These are phyloP conservation scores for Dacryopinax spathularia DNA, from an alignment of 768 basidiomycete genomes.

Conservation along the genomic window DNA sequence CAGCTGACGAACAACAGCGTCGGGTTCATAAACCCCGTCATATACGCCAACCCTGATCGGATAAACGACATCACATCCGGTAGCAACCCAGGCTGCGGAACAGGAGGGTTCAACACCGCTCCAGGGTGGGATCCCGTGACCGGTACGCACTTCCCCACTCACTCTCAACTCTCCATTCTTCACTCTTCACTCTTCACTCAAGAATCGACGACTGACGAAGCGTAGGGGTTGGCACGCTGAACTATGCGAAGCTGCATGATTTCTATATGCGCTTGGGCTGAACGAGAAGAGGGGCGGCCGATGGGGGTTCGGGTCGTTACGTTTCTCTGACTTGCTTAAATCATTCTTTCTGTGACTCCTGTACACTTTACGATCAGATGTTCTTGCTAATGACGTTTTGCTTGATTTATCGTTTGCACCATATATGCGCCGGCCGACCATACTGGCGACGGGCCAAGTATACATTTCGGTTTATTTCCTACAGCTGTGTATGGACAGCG, in stretches of 20 bases:
- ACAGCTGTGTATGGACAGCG: no score
- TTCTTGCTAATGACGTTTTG: neutral
- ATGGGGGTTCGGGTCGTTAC: no score
- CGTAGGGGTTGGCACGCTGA: conserved; percentile 3
- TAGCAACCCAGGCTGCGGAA: conserved; percentile 9
- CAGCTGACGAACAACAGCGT: neutral
- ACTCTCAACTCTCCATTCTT: neutral
- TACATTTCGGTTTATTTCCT: no score
- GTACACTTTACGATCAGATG: no score
- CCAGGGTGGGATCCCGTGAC: conserved; percentile 6
- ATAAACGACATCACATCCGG: conserved; percentile 6
- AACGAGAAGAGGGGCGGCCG: no score
- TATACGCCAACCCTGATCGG: neutral
- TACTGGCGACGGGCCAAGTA: no score
- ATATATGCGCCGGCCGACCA: no score
- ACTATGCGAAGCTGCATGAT: neutral
- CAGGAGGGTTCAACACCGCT: conserved; percentile 6
- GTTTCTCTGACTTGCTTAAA: no score
- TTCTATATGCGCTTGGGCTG: neutral
- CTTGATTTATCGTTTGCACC: neutral
- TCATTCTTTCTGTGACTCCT: no score
- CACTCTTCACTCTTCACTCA: neutral
- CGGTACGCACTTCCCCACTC: neutral
- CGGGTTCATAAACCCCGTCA: conserved; percentile 8
- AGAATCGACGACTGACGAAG: neutral